These are phyloP conservation scores for Chalciporus piperatus DNA, from an alignment of 768 basidiomycete genomes.

Conservation along the genomic window DNA sequence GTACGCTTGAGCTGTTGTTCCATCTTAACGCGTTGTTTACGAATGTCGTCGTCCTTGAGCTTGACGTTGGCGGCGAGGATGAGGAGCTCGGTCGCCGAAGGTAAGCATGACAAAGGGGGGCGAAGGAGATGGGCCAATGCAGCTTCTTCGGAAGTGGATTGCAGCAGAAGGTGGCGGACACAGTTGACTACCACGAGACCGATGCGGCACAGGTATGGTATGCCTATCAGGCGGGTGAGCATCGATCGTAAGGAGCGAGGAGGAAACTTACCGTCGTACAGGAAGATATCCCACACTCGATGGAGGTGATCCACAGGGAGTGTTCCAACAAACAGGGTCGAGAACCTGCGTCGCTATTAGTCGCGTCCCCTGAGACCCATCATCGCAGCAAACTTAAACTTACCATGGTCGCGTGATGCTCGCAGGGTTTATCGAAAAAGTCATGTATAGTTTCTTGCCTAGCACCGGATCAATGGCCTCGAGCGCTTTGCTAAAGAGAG, in stretches of 20 bases:
- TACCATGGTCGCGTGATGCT: constrained; percentile 67
- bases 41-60: constrained; percentile 76
- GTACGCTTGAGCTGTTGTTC: constrained; percentile 70
- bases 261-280: constrained; percentile 63
- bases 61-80: constrained; percentile 61
- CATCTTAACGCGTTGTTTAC: constrained; percentile 73
- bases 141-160: constrained; percentile 44
- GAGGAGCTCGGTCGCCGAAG: constrained; percentile 58
- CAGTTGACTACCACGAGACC: constrained; percentile 63
- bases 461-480: constrained; percentile 56
- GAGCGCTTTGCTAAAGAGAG: constrained; percentile 67
- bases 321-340: constrained; percentile 63
- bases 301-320: constrained; percentile 65
- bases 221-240: constrained; percentile 40
- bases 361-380: not conserved
- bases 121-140: constrained; percentile 47
- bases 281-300: constrained; percentile 80
- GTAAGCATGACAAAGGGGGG: constrained; percentile 53
- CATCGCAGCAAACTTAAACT: constrained; percentile 1
- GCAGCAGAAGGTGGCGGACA: constrained; percentile 58
- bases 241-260: not conserved
- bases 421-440: constrained; percentile 57
- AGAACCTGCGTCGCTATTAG: constrained; percentile 51
- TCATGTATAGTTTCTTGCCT: constrained; percentile 66
- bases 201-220: constrained; percentile 72